Percentiles rank a stretch among this genome's conserved stretches.
These are phyloP conservation scores for Russula brevipes DNA, from an alignment of 768 basidiomycete genomes.

Conservation along the genomic window DNA sequence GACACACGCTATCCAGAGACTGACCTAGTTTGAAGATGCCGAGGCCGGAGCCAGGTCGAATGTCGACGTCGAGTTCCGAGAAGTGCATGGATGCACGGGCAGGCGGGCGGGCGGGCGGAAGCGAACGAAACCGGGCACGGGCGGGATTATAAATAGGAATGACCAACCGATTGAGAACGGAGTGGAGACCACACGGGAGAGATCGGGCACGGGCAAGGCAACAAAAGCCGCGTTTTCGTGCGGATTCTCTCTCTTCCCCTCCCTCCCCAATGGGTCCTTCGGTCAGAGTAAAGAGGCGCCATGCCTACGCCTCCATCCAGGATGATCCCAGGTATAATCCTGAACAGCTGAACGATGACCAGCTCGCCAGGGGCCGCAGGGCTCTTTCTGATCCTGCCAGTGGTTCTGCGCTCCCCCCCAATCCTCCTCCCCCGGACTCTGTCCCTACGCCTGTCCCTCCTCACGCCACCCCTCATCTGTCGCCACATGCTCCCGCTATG, in stretches of 20 bases:
- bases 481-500: not conserved
- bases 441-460: not conserved
- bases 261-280: conserved; percentile 8
- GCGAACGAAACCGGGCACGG: too few relatives aligned
- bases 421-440: not conserved
- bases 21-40: conserved; percentile 67
- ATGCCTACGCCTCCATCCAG: conserved; percentile 17
- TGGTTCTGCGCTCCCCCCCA: not conserved
- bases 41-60: conserved; percentile 69
- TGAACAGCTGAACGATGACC: not conserved
- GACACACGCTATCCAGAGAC: conserved; percentile 26
- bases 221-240: not conserved
- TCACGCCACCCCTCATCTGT: not conserved
- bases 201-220: not conserved
- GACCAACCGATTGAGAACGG: not conserved
- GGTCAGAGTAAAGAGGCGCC: conserved; percentile 19
- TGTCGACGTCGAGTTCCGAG: conserved; percentile 66
- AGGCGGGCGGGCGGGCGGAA: too few relatives aligned
- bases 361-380: not conserved
- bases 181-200: not conserved
- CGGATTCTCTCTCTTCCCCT: not conserved
- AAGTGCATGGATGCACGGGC: conserved; percentile 38
- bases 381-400: not conserved
- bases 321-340: conserved; percentile 5
- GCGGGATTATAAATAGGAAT: too few relatives aligned